Conservation (phyloP, 1,284 basidiomycete species). For the Anthracocystis panici-leucophaei region DNA sequence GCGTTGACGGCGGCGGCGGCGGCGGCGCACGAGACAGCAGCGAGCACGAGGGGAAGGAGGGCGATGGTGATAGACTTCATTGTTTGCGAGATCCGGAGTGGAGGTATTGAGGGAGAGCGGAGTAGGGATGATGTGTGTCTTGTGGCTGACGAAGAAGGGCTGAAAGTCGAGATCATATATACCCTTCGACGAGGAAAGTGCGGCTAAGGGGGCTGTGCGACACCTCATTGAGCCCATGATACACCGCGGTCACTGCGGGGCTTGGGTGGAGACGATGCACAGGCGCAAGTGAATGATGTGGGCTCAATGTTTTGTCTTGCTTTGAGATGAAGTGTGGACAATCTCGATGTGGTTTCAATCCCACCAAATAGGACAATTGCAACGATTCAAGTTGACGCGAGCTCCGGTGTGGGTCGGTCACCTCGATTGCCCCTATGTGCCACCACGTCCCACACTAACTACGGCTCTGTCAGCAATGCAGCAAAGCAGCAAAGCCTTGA, state of each 20-base stretch:
- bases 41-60: slow-evolving; percentile 14
- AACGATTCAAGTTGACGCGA: slow-evolving; percentile 9
- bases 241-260: no score
- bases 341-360: background rate
- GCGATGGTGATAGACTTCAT: slow-evolving; percentile 9
- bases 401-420: background rate
- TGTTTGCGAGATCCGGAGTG: background rate
- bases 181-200: no score
- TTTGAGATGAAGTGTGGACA: background rate
- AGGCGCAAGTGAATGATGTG: no score
- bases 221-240: no score
- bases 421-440: background rate
- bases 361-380: background rate
- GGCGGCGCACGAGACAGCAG: background rate
- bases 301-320: background rate
- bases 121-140: background rate
- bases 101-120: background rate
- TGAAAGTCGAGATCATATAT: no score
- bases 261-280: no score
- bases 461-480: background rate
- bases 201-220: no score
- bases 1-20: background rate
- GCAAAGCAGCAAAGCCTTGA: background rate
- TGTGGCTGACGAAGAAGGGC: background rate
- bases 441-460: background rate